Conservation (phyloP, 306 rosid species). For the Dalbergia cultrata region DNA sequence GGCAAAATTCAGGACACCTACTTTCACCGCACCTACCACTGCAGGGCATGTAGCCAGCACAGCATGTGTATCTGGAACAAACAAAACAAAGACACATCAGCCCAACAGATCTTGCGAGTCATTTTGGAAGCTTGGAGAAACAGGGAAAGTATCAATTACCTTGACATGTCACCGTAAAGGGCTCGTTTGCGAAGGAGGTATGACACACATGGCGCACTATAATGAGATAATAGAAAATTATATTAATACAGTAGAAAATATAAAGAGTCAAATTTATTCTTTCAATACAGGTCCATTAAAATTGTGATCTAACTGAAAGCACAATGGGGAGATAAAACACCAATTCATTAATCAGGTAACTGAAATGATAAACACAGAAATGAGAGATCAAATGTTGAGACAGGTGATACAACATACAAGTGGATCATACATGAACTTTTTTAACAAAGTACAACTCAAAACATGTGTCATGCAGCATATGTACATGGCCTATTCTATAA, state of each 20-base stretch:
- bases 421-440: neutral
- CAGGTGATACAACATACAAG: neutral
- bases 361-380: slow-evolving; percentile 19
- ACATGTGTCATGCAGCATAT: slow-evolving; percentile 9
- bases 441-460: slow-evolving; percentile 21
- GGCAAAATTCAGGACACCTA: slow-evolving; percentile 89
- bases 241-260: slow-evolving; percentile 27
- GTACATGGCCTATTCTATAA: neutral
- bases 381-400: neutral
- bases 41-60: slow-evolving; percentile 98
- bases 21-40: slow-evolving; percentile 62
- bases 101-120: slow-evolving; percentile 1
- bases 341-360: slow-evolving; percentile 8
- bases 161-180: slow-evolving; percentile 85
- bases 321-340: slow-evolving; percentile 6
- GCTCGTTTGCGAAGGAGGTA: slow-evolving; percentile 92
- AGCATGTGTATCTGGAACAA: slow-evolving; percentile 76
- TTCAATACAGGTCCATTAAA: slow-evolving; percentile 6
- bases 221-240: slow-evolving; percentile 39
- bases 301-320: slow-evolving; percentile 24
- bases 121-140: slow-evolving; percentile 10
- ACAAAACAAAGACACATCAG: slow-evolving; percentile 25
- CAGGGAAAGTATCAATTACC: slow-evolving; percentile 56
- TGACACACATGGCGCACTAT: slow-evolving; percentile 88
- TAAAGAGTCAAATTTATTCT: slow-evolving; percentile 9